Evolutionary conservation across 257 asterid species (phyloP).

Genomic region (Paraleonurus japonicus): DNA sequence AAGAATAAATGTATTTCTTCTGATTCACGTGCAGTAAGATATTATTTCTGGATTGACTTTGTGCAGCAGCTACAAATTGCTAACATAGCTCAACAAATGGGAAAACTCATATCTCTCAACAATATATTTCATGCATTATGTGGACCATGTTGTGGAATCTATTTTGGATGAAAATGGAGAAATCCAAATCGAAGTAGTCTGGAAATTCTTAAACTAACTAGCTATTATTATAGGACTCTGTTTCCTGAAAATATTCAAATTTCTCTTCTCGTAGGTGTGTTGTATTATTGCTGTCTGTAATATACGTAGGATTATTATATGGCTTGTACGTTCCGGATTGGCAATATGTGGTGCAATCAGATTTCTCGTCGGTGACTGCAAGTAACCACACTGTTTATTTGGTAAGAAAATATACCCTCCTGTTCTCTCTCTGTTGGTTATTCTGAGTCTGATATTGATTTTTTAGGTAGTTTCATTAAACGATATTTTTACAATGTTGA

Average conservation of each 20-base stretch:
- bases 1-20: background rate
- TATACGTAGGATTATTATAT: slow-evolving; percentile 55
- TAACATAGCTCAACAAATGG: background rate
- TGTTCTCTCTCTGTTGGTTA: background rate
- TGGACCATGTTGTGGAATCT: slow-evolving; percentile 6
- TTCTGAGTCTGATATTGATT: slow-evolving; percentile 4
- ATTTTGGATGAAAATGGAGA: background rate
- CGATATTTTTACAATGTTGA: background rate
- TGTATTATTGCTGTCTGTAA: slow-evolving; percentile 41
- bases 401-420: slow-evolving; percentile 34
- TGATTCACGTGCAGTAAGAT: background rate
- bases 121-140: background rate
- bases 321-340: slow-evolving; percentile 82
- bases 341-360: slow-evolving; percentile 42
- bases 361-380: slow-evolving; percentile 30
- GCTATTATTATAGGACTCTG: background rate
- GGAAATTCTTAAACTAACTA: background rate
- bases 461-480: background rate
- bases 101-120: background rate
- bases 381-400: slow-evolving; percentile 40
- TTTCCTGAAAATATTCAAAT: slow-evolving; percentile 16
- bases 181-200: slow-evolving; percentile 11
- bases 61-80: background rate
- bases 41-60: background rate
- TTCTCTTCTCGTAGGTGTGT: slow-evolving; percentile 48